These are phyloP conservation scores for Hymenotorrendiella dingleyae DNA, from an alignment of 2,329 filamentous ascomycete genomes.

Conservation along the genomic window DNA sequence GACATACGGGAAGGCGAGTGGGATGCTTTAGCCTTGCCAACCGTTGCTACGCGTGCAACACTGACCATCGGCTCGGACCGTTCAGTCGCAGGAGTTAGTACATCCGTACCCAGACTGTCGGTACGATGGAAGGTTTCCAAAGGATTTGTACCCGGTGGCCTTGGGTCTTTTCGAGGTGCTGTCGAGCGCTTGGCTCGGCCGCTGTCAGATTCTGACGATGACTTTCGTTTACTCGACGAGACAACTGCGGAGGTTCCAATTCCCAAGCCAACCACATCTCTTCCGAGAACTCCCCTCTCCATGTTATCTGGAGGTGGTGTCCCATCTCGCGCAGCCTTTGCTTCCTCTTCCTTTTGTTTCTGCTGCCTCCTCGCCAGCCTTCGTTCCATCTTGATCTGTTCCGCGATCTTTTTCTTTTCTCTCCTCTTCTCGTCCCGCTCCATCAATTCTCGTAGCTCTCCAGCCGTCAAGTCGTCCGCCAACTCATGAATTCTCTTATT, in stretches of 20 bases:
- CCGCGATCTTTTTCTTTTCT: slow-evolving; percentile 64
- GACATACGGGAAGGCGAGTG: slow-evolving; percentile 46
- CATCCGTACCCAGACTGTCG: slow-evolving; percentile 23
- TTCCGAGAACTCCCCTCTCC: slow-evolving; percentile 54
- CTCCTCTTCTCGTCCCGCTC: slow-evolving; percentile 79
- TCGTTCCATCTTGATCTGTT: slow-evolving; percentile 61
- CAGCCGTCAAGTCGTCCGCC: slow-evolving; percentile 79
- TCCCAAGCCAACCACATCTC: slow-evolving; percentile 50
- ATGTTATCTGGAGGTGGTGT: slow-evolving; percentile 50
- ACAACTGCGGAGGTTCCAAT: slow-evolving; percentile 50
- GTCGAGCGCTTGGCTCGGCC: slow-evolving; percentile 30
- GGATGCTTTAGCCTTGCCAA: slow-evolving; percentile 42
- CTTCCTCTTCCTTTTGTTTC: slow-evolving; percentile 54
- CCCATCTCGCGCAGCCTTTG: slow-evolving; percentile 46
- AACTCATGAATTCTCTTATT: slow-evolving; percentile 63
- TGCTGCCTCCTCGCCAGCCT: slow-evolving; percentile 63
- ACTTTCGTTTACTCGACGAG: slow-evolving; percentile 50
- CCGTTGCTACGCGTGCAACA: slow-evolving; percentile 41
- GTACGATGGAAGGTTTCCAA: slow-evolving; percentile 13
- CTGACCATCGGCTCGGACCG: slow-evolving; percentile 35
- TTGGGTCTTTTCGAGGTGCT: slow-evolving; percentile 19
- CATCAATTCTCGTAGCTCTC: slow-evolving; percentile 80
- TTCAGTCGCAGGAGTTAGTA: slow-evolving; percentile 27
- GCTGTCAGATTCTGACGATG: slow-evolving; percentile 34
- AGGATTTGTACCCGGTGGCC: slow-evolving; percentile 13